phyloP scores from a whole-genome alignment of 108 stramenopile genomes.

The Cyclotella baltica region DNA sequence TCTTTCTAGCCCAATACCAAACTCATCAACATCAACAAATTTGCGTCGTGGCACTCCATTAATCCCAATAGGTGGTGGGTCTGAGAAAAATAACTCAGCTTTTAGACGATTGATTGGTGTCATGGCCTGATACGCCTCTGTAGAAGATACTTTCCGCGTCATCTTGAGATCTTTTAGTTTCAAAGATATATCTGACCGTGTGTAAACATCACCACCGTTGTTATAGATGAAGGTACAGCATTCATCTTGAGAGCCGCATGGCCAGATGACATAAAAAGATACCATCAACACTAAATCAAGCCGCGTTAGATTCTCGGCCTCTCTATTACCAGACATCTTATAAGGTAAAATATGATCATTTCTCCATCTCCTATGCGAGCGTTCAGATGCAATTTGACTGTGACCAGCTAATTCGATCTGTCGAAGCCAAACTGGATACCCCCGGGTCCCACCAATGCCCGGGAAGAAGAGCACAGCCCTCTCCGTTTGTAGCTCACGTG shows the following conservation, averaged over 20 bases:
- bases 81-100: not conserved
- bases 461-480: constrained; percentile 1
- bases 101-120: not conserved
- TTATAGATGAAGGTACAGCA: constrained; percentile 15
- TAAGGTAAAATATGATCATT: not conserved
- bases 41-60: constrained; percentile 7
- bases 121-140: constrained; percentile 29
- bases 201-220: constrained; percentile 26
- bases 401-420: not conserved
- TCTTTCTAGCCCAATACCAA: constrained; percentile 22
- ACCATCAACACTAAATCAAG: constrained; percentile 6
- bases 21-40: constrained; percentile 32
- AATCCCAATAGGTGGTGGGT: constrained; percentile 13
- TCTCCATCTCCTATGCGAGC: constrained; percentile 7
- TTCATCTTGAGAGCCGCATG: constrained; percentile 11
- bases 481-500: constrained; percentile 3
- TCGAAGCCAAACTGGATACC: constrained; percentile 19
- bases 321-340: constrained; percentile 4
- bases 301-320: constrained; percentile 8
- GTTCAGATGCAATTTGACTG: not conserved
- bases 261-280: constrained; percentile 6
- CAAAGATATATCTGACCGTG: not conserved
- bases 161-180: constrained; percentile 11
- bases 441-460: constrained; percentile 1
- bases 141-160: constrained; percentile 15